Base-by-base conservation (phyloP, 805 yeast genomes). In the Tanozyma kutaoensis region DNA sequence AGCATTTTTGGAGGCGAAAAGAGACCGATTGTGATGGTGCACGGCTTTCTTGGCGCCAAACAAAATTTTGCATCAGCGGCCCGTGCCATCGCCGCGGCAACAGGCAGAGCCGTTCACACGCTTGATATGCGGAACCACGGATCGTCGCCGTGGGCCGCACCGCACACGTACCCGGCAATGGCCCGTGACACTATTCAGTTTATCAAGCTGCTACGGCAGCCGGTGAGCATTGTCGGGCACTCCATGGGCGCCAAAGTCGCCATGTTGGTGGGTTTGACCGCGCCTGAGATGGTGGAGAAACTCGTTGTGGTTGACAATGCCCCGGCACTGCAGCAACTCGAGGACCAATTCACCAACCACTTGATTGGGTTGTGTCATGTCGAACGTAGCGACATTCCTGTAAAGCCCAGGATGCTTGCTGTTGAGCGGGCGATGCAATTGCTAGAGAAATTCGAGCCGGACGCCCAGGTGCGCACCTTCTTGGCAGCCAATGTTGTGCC, bases 241-340 rank as follows among this genome's bases (percentile, higher is more conserved):
- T 69, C 75, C 12, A 62, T 72, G 69, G 80, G 80, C 1, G 77
- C 74, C 4, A 71, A 69, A 38, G 59, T 66, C 1, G 69, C 68
- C 0, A 59, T 72, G 63, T 29, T 60, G 25, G 55, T 58, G 1
- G 47, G 67, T 0, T 40, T 72, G 19, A 38, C 43, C 31, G 34
- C 50, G 24, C 69, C 69, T 2, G 56, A 52, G 4, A 30, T 48
- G 19, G 50, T 67, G 1, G 40, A 50, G 4, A 58, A 53, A 30
- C 37, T 69, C 18, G 50, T 70, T 1, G 61, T 70, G 4, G 52
- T 71, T 3, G 74, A 66, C 32, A 67, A 66, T 38, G 47, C 65
- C 5, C 74, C 74, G 7, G 48, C 36, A 4, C 44, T 44, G 26
- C 50, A 52, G 14, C 43, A 48, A 11, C 46, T 66, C 15, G 62